phyloP scores from a whole-genome alignment of 805 yeast species.

The Spathaspora girioi region DNA sequence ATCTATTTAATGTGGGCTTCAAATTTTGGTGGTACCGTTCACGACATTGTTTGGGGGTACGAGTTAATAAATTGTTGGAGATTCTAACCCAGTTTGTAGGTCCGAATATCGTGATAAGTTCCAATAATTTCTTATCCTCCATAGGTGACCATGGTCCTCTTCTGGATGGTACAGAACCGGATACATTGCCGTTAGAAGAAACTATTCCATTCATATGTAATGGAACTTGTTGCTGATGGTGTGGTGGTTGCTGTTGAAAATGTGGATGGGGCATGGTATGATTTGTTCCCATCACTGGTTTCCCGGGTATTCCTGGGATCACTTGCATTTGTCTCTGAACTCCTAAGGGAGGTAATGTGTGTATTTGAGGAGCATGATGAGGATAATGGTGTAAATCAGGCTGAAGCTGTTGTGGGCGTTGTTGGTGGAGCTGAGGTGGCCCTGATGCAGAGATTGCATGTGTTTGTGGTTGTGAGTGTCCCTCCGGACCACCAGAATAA shows the following conservation, averaged over 20 bases:
- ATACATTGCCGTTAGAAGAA: slow-evolving; percentile 8
- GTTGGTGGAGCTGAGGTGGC: slow-evolving; percentile 4
- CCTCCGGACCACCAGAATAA: neutral
- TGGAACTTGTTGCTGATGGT: neutral
- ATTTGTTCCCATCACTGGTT: neutral
- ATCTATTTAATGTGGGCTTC: slow-evolving; percentile 76
- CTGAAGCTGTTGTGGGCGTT: slow-evolving; percentile 2
- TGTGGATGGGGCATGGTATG: neutral
- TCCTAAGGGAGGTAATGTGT: slow-evolving; percentile 3
- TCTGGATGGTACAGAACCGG: slow-evolving; percentile 22
- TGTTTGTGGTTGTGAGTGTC: neutral
- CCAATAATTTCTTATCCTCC: slow-evolving; percentile 72
- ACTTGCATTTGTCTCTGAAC: neutral
- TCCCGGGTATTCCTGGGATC: neutral
- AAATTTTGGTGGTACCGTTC: slow-evolving; percentile 90
- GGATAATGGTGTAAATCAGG: slow-evolving; percentile 2
- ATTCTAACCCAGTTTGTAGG: slow-evolving; percentile 89
- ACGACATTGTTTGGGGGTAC: slow-evolving; percentile 90
- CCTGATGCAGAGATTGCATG: neutral
- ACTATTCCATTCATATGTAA: neutral
- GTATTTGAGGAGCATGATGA: slow-evolving; percentile 1
- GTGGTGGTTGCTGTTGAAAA: slow-evolving; percentile 2
- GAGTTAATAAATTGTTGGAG: slow-evolving; percentile 63
- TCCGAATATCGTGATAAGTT: slow-evolving; percentile 65
- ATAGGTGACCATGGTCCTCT: slow-evolving; percentile 91